Base-by-base conservation (phyloP, 2,329 filamentous ascomycete species). In the Orbilia quercus region DNA sequence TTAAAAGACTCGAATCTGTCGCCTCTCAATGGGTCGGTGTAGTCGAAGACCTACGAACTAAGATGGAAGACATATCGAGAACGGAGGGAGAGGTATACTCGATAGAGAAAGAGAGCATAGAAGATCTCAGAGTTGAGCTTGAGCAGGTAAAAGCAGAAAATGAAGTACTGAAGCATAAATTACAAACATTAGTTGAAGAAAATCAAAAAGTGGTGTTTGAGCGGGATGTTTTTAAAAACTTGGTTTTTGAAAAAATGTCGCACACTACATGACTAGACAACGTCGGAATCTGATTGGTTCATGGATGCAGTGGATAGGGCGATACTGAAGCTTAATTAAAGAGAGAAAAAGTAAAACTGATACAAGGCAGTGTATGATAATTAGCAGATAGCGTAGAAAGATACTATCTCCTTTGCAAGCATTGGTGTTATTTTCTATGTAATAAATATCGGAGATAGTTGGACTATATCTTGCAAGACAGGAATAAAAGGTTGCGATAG, bases 131-230 rank as follows among this genome's bases (percentile, higher is more conserved):
- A n/a, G 25, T n/a, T 12, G 51, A 66, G 22, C 25, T 66, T 22
- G 51, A 66, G n/a, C n/a, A n/a, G 16, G 42, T 53, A 9, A 66
- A 36, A 51, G 54, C 42, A 22, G 62, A 66, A 20, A 66, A 66
- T 36, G 5, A 31, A 20, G 22, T 40, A 9, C 38, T 66, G 14
- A 50, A 44, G 34, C 12, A 42, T 6, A 48, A 53, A 12, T 42
- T 66, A 1, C 38, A 66, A 16, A 23, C n/a, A 4, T 38, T 66
- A 7, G 38, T 36, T 22, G 38, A 57, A 20, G 62, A 66, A 25
- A 66, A 66, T 22, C 53, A 45, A 20, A 55, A 23, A 16, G 22
- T 58, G 2, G 38, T n/a, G 38, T 57, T 36, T 34, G 51, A 66
- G 16, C 55, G 51, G 40, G 62, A 58, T 28, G 23, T 44, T 51